These are phyloP conservation scores for Phyllosticta citrichinensis DNA, from an alignment of 2,329 filamentous ascomycete genomes.

Conservation along the genomic window DNA sequence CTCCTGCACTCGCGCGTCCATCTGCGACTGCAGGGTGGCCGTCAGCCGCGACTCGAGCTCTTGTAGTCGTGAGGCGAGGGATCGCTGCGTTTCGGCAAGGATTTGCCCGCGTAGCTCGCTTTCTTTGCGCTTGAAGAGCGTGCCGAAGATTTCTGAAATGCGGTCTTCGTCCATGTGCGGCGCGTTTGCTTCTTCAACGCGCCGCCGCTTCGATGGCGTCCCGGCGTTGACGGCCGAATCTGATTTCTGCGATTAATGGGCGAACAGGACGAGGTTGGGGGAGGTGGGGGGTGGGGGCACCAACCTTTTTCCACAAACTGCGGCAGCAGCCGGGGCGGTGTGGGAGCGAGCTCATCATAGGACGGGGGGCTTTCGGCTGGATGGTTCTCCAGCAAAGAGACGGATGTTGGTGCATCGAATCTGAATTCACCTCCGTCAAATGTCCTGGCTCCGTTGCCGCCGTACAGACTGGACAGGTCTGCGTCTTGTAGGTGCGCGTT, in stretches of 20 bases:
- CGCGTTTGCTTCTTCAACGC: neutral
- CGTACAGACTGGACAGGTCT: neutral
- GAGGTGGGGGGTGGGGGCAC: no score
- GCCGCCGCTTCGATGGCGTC: neutral
- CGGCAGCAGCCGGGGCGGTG: neutral
- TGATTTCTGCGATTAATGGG: neutral
- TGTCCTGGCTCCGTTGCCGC: neutral
- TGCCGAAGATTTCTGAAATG: neutral
- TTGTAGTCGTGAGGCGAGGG: neutral
- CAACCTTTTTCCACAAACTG: neutral
- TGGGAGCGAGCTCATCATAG: slow-evolving; percentile 1
- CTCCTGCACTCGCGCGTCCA: neutral
- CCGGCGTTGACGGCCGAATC: neutral
- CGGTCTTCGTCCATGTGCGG: neutral
- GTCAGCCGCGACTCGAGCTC: neutral
- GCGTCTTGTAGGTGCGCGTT: neutral
- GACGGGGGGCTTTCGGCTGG: neutral
- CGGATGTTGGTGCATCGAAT: neutral
- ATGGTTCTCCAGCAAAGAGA: neutral
- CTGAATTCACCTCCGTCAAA: neutral
- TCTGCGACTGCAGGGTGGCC: neutral
- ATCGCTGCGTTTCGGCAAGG: neutral
- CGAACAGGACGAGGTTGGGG: neutral
- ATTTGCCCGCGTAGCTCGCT: neutral
- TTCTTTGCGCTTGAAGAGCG: neutral